Base-by-base conservation (phyloP, 129 eudicot species). In the Arctium lappa region DNA sequence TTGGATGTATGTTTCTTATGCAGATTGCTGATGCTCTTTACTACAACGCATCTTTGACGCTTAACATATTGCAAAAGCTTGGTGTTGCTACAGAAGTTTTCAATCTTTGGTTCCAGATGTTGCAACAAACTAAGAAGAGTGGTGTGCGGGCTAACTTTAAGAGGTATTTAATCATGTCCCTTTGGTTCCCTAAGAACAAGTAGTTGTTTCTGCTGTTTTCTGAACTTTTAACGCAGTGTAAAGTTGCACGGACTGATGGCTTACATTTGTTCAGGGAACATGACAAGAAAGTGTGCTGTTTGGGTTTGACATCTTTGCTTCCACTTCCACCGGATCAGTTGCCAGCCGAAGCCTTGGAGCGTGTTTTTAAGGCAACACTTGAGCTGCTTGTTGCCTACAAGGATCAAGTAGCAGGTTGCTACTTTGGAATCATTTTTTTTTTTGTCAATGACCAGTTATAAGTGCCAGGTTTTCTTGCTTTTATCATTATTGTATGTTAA, bases 101-200 rank as follows among this genome's bases (percentile, higher is more conserved):
- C 76, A 87, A 86, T 76, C 94, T 92, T 66, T 94, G 98, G 98
- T 94, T 94, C 90, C 98, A 92, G 82, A 94, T 94, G 98, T 79
- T 94, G 87, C 94, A 88, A 80, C 97, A 94, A 90, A 91, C 93
- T 11, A 94, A 92, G 79, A 92, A 88, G 85, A 92, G 89, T 83
- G 97, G 97, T 12, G 75, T 42, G 40, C 92, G 89, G 37, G 90
- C 91, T 27, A 92, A 94, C 85, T 94, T 94, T 85, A 94, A 91
- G 81, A 94, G 98, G 98, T 94, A 29, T 22, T 63, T 18, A 38
- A 44, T n/a, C 48, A 8, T 36, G 34, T 73, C 40, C 2, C 11
- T 22, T 82, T 31, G 53, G 37, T 65, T 42, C 8, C 37, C 15
- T 29, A 16, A 42, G 50, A 44, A 68, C 65, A 8, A 75, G 8